Conservation (phyloP, 805 yeast species). For the Starmerella sirachaensis region DNA sequence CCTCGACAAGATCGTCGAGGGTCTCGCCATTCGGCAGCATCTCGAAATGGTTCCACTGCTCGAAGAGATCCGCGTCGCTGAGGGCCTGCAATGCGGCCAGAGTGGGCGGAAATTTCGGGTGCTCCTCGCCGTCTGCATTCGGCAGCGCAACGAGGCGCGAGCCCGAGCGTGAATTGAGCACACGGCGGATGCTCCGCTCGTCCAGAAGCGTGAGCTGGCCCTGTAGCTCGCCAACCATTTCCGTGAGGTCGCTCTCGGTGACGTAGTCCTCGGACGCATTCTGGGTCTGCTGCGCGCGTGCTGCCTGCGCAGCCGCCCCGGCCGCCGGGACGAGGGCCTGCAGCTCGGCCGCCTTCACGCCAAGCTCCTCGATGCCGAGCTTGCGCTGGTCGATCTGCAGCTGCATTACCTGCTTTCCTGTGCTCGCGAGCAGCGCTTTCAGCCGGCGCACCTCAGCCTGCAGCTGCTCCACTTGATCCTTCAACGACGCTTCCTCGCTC, state of each 20-base stretch:
- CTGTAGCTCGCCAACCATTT: slow-evolving; percentile 79
- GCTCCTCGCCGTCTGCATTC: slow-evolving; percentile 20
- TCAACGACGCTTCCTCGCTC: too few species aligned
- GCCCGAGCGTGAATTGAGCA: slow-evolving; percentile 45
- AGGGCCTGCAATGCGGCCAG: slow-evolving; percentile 12
- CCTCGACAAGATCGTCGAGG: slow-evolving; percentile 17
- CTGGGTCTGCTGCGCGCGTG: background rate
- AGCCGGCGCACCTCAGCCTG: slow-evolving; percentile 49
- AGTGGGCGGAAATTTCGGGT: slow-evolving; percentile 16
- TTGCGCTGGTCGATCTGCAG: slow-evolving; percentile 50
- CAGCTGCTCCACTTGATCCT: slow-evolving; percentile 28
- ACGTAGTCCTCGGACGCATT: slow-evolving; percentile 28
- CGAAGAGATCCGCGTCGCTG: slow-evolving; percentile 12
- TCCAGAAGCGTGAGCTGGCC: slow-evolving; percentile 69
- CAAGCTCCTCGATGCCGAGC: slow-evolving; percentile 21
- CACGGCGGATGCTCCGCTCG: slow-evolving; percentile 61
- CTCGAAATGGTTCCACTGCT: slow-evolving; percentile 20
- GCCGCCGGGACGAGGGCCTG: slow-evolving; percentile 20
- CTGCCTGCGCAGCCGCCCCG: background rate
- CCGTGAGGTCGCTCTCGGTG: slow-evolving; percentile 73
- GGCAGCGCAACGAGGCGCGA: slow-evolving; percentile 16
- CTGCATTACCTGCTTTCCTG: slow-evolving; percentile 68
- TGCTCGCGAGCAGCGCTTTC: slow-evolving; percentile 49
- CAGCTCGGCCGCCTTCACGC: slow-evolving; percentile 18
- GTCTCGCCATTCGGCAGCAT: slow-evolving; percentile 16